Evolutionary conservation across 2,329 filamentous ascomycete genomes (phyloP).

Genomic region (Trichoderma semiorbis): DNA sequence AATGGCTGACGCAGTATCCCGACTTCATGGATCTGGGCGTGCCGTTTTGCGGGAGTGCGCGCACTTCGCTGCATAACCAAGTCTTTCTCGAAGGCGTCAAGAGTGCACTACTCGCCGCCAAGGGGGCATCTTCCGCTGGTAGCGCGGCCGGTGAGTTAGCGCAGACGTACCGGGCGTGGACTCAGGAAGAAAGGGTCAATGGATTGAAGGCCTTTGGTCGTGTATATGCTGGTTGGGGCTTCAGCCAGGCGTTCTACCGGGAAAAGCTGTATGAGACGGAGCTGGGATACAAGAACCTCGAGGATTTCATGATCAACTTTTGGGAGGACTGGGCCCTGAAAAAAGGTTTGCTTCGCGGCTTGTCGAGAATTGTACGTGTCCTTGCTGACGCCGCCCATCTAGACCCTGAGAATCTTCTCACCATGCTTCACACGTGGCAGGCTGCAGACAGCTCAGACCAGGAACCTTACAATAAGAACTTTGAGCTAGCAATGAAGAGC

Average conservation of each 20-base stretch:
- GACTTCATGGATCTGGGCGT: conserved; percentile 45
- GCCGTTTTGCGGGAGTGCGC: conserved; percentile 49
- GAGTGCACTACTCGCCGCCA: conserved; percentile 42
- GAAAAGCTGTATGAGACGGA: conserved; percentile 62
- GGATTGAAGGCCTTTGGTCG: conserved; percentile 67
- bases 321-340: conserved; percentile 73
- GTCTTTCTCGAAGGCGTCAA: conserved; percentile 54
- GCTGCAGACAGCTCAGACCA: conserved; percentile 66
- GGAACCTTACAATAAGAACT: conserved; percentile 63
- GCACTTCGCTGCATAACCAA: conserved; percentile 50
- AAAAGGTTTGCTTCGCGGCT: conserved; percentile 44
- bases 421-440: conserved; percentile 79
- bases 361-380: background rate
- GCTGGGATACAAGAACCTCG: conserved; percentile 64
- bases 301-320: conserved; percentile 70
- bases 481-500: conserved; percentile 60
- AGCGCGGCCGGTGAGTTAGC: conserved; percentile 31
- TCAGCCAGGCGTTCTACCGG: conserved; percentile 75
- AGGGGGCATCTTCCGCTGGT: conserved; percentile 49
- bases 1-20: conserved; percentile 49
- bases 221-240: conserved; percentile 79
- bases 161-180: conserved; percentile 27
- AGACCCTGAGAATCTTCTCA: conserved; percentile 70
- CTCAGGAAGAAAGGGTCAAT: conserved; percentile 40
- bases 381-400: background rate